Base-by-base conservation (phyloP, 1,139 yeast genomes). In the Geotrichum reessii region DNA sequence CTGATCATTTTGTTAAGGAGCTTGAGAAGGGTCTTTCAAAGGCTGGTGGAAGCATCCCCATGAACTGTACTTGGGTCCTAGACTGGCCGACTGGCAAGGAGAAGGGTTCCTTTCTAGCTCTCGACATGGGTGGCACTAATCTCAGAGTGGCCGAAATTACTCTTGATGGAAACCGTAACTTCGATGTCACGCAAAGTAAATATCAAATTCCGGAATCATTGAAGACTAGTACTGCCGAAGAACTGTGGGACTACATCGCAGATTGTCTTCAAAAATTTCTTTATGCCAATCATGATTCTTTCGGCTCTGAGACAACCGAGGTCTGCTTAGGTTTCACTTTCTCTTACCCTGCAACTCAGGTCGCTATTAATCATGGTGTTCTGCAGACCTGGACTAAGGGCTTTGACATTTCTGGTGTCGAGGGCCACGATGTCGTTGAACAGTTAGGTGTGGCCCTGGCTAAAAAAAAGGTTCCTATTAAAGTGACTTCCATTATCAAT, bases 321-420 rank as follows among this genome's bases (percentile, higher is more conserved):
- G 59, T 90, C 64, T 95, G 96, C 50, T 79, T 92, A 68, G 98
- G 99, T 53, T 93, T 93, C 81, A 93, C 99, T 24, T 93, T 93
- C 78, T 87, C 96, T 27, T 93, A 86, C 77, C 98, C 99, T 59
- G 90, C 93, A 63, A 79, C 91, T 52, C 99, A 93, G 76, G 73
- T 78, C 64, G 87, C 86, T 61, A 90, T 93, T 70, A 86, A 89
- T 76, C 80, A 83, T 66, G 99, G 98, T 71, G 74, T 88, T 60
- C 81, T 93, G 72, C 96, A 90, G 79, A 83, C 95, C 74, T 93
- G 99, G 99, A 93, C 99, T 63, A 93, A 93, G 78, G 99, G 99
- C 64, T 93, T 89, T 75, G 97, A 93, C 73, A 90, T 93, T 68
- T 87, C 83, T 59, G 91, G 87, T 62, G 97, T 93, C 58, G 99